Evolutionary conservation across 352 stramenopile genomes (phyloP).

Genomic region (Peronospora tabacina): DNA sequence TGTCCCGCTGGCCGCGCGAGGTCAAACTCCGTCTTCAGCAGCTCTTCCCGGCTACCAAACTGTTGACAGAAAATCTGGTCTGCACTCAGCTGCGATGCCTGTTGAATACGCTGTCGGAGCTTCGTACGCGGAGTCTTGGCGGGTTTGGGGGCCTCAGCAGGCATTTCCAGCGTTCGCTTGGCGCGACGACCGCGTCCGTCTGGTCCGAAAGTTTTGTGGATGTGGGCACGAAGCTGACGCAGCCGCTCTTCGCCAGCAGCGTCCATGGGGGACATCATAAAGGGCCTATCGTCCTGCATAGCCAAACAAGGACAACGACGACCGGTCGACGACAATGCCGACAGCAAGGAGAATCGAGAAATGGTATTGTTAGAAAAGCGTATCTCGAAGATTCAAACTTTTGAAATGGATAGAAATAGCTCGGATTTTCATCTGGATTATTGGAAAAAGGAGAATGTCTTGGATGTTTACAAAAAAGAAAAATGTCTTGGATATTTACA

Average conservation of each 20-base stretch:
- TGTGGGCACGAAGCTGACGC: conserved; percentile 34
- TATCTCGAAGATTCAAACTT: conserved; percentile 21
- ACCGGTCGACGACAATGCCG: neutral
- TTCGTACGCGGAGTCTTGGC: conserved; percentile 28
- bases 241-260: conserved; percentile 32
- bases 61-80: conserved; percentile 64
- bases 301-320: neutral
- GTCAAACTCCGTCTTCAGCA: conserved; percentile 37
- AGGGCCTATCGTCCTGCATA: conserved; percentile 22
- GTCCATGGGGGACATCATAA: conserved; percentile 50
- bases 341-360: conserved; percentile 1
- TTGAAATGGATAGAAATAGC: conserved; percentile 8
- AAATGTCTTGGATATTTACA: no score
- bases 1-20: conserved; percentile 22
- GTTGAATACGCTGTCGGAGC: conserved; percentile 45
- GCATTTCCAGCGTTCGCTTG: conserved; percentile 23
- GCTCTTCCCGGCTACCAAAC: conserved; percentile 48
- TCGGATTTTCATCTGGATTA: no score
- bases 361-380: conserved; percentile 2
- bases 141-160: conserved; percentile 3
- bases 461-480: neutral
- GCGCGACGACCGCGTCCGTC: conserved; percentile 13
- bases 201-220: conserved; percentile 35
- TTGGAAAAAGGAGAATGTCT: no score
- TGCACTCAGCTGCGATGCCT: conserved; percentile 33